Evolutionary conservation across 1,284 basidiomycete species (phyloP), one percentile per base, ranked within the genome.

Genomic region (Sporisorium reilianum): DNA sequence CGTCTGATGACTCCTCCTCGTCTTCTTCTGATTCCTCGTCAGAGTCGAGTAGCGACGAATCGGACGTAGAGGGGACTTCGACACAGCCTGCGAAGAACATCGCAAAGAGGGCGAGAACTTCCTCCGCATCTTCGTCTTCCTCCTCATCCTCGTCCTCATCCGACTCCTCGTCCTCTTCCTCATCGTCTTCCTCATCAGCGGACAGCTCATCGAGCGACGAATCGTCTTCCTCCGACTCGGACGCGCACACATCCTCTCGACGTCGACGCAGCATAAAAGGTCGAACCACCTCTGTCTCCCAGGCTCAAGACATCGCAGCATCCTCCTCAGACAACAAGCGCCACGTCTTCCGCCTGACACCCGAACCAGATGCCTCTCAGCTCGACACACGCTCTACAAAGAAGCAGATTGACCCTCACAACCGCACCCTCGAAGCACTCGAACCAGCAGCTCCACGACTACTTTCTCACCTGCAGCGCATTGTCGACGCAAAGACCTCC

Each of bases 1-100:
- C 66, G 28, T 70, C 67, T 0, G 66, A 64, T 22, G 54, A 57
- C 51, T 64, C 70, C 32, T 63, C 65, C 26, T 75, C 72, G 16
- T 70, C 72, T n/a, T 55, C 57, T n/a, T 61, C 66, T 1, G 55
- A 52, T 4, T 58, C 54, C 23, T 64, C 63, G 9, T 71, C 62
- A 20, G 64, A 59, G 2, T 57, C 57, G 18, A 54, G 48, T 16
- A 63, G 58, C 22, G 53, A 56, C 10, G 63, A 55, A 16, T 63
- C 56, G 1, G 60, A 63, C 3, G 36, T 42, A 30, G 57, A 64
- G 10, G 8, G 44, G 2, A 5, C 30, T 0, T 23, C 23, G 5
- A 23, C 18, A 12, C 49, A 51, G 22, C 23, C 26, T 7, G 22
- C 9, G 0, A 23, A 26, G 10, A 11, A 16, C 2, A 6, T 14